Percentiles rank a stretch among this genome's conserved stretches.
Evolutionary conservation across 306 rosid genomes (phyloP).

Genomic region (Prunus kanzakura): DNA sequence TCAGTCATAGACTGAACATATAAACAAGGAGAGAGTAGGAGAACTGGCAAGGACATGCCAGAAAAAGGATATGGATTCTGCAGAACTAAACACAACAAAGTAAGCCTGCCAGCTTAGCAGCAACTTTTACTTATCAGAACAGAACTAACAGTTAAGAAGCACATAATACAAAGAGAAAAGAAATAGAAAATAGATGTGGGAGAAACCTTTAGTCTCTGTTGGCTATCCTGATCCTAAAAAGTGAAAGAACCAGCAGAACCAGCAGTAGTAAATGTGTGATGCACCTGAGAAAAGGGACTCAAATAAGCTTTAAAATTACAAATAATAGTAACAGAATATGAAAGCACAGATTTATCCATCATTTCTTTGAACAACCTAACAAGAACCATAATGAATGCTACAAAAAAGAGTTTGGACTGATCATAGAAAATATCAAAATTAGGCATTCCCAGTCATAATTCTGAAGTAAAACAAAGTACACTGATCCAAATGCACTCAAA

Average conservation of each 20-base stretch:
- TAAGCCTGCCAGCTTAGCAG: no score
- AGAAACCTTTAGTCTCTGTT: slow-evolving; percentile 89
- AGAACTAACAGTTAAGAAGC: no score
- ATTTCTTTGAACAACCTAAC: neutral
- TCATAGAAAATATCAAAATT: neutral
- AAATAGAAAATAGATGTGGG: slow-evolving; percentile 3
- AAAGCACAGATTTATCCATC: neutral
- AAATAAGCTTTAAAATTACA: slow-evolving; percentile 18
- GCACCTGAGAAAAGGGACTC: slow-evolving; percentile 50
- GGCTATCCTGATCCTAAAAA: slow-evolving; percentile 96
- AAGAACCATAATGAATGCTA: neutral
- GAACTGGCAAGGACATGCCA: neutral
- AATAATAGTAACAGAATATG: neutral
- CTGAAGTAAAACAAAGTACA: neutral
- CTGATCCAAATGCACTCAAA: no score
- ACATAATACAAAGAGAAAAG: neutral
- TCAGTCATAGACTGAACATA: neutral
- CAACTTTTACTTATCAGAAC: no score
- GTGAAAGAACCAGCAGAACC: slow-evolving; percentile 96
- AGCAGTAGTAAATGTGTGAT: slow-evolving; percentile 95
- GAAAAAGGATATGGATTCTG: no score
- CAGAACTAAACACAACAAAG: no score
- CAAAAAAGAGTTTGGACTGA: neutral
- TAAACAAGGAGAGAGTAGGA: neutral
- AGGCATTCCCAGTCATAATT: neutral